Evolutionary conservation across 2,329 filamentous ascomycete genomes (phyloP), one percentile per base, ranked within the genome.

Genomic region (Leptographium procerum): DNA sequence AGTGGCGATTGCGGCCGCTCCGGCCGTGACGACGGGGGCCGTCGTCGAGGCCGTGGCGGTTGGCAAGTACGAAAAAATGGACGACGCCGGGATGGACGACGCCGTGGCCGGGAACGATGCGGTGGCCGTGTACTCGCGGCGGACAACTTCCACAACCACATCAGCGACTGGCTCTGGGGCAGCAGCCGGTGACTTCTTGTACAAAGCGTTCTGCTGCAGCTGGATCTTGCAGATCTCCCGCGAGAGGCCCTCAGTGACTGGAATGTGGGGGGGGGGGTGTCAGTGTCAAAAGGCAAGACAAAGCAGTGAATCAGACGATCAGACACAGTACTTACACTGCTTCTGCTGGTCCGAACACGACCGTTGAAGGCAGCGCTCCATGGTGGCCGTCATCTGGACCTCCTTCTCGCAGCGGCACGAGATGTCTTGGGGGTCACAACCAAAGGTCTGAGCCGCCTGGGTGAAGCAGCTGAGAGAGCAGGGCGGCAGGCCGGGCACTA

Each of bases 391-490:
- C 50, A 59, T 43, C 57, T 64, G 61, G 47, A 52, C 34, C 11
- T 55, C 45, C 52, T 59, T 59, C 36, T 8, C n/a, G 58, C 63
- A 64, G 53, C 58, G 60, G 62, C 64, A 65, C 52, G 40, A 51
- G 22, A 62, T 60, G 58, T 65, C 61, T 47, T 31, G 43, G 40
- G 52, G 29, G 3, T 47, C 45, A 58, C 64, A 65, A 55, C 54
- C 59, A 43, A 60, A 61, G 51, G 59, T 57, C 19, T 48, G 19
- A 45, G 63, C 59, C 22, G 56, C 62, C 55, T 60, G 57, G 48
- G 58, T 34, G 40, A 64, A 24, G 57, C 64, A 64, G 28, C 58
- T 33, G 36, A 58, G 52, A 29, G 63, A 61, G 56, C 64, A 65
- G 22, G 57, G 55, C 50, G 64, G 64, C 53, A 64, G 34, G 56